Evolutionary conservation across 2,329 filamentous ascomycete genomes (phyloP), one percentile per base, ranked within the genome.

Genomic region (Apiospora malaysiana): DNA sequence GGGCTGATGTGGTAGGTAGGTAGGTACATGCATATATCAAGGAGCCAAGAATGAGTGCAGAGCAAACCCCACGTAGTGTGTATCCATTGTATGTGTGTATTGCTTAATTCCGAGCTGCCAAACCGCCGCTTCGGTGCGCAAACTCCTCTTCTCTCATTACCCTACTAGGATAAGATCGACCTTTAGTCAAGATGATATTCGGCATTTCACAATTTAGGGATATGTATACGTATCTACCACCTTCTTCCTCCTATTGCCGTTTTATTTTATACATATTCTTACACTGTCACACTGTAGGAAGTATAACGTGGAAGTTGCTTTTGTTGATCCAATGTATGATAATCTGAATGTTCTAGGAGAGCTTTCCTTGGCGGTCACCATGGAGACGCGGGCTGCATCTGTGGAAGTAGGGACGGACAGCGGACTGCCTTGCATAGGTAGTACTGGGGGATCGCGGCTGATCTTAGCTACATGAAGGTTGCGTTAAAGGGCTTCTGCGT

Each of bases 401-500:
- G 56, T 40, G 21, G 56, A 63, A 40, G 56, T 63, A 63, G 56
- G 32, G 56, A 63, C 56, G 56, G 56, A 63, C 56, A 40, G 56
- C 56, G 56, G 56, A 63, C 27, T 63, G 56, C 56, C 56, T 63
- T 63, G 56, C 56, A 63, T 63, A n/a, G 18, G 56, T n/a, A 8
- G 56, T 40, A 21, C 21, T 40, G 32, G 56, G 18, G 56, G 56
- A 63, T 32, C 32, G 56, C 56, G 56, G 56, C 56, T 63, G 56
- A 63, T 63, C 56, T 63, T 63, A 63, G 56, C 56, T 63, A n/a
- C n/a, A n/a, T n/a, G n/a, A n/a, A 63, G 27, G 56, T 63, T 63
- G 32, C 56, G 56, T 63, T 63, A 63, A 63, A n/a, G 56, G 27
- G 56, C 16, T 63, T 63, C 32, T 63, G 56, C 21, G 27, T 40